Evolutionary conservation across 148 eudicot genomes (phyloP), one percentile per base, ranked within the genome.

Genomic region (Persicaria tinctoria): DNA sequence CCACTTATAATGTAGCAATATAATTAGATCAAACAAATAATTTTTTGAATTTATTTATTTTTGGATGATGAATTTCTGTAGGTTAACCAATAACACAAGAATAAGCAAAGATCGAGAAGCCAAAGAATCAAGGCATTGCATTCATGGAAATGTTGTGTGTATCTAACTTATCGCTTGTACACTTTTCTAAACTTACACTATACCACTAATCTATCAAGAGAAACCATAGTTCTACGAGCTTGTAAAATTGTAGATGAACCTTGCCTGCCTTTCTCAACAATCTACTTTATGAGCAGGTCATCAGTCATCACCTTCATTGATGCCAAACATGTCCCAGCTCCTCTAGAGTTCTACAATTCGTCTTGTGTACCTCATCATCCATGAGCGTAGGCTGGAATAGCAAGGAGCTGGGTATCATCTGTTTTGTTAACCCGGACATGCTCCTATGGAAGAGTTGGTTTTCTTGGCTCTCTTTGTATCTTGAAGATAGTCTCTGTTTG

Each of bases 201-300:
- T 70, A 80, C 84, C 47, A 38, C 27, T 46, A 11, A 54, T 23
- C 27, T 23, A 23, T 23, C 27, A 23, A 23, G 27, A 51, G 13
- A 84, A 68, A 87, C 83, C 89, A 90, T 84, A n/a, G 82, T 85
- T 62, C 74, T 91, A 54, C 88, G 87, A 17, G 95, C 98, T 74
- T 84, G 82, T 70, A 93, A 79, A 78, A 91, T 78, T 9, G 85
- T 91, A 53, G 96, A 88, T 76, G 98, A 91, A 46, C 92, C 91
- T 83, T 85, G 86, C 76, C 87, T 81, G 45, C 90, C 84, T 82
- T 87, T 94, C 89, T 90, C 97, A 49, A 94, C 90, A 79, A 91
- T 91, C 78, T 91, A 90, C 81, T 84, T 86, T 73, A 94, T 94
- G 78, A 94, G 79, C 57, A 87, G 68, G 14, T 51, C 62, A 4